A percentile compares a stretch with the other conserved stretches of the same genome.
Evolutionary conservation across 768 basidiomycete species (phyloP).

Genomic region (Lactifluus rugatus): DNA sequence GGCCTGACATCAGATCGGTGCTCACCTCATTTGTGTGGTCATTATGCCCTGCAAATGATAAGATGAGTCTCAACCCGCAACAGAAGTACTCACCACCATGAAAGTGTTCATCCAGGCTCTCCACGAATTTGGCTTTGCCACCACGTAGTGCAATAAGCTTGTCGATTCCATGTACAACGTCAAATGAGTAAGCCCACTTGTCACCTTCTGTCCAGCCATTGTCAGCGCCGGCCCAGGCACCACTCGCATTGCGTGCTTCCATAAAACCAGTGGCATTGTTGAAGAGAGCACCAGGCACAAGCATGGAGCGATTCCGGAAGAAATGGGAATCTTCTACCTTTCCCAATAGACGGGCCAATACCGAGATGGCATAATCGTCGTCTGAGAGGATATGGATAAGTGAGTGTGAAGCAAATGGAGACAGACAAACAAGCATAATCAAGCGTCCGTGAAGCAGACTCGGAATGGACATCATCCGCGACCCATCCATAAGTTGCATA

Average conservation of each 20-base stretch:
- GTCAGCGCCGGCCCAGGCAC: constrained; percentile 58
- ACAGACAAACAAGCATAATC: constrained; percentile 60
- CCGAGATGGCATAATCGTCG: not conserved
- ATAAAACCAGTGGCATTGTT: constrained; percentile 68
- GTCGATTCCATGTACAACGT: constrained; percentile 62
- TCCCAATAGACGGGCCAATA: not conserved
- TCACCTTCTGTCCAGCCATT: constrained; percentile 80
- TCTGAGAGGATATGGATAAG: not conserved
- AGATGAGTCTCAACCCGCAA: not conserved
- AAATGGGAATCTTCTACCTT: not conserved
- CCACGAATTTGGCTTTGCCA: constrained; percentile 54
- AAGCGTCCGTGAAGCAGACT: constrained; percentile 68
- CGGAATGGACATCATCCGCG: constrained; percentile 68
- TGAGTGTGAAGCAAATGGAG: not conserved
- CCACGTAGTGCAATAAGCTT: constrained; percentile 54
- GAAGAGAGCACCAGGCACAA: constrained; percentile 53
- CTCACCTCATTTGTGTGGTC: not conserved
- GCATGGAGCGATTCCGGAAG: constrained; percentile 1
- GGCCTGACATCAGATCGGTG: not conserved
- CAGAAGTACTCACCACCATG: constrained; percentile 31
- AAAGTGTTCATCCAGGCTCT: constrained; percentile 52
- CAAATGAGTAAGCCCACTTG: constrained; percentile 69
- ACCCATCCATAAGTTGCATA: constrained; percentile 67
- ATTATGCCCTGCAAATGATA: not conserved
- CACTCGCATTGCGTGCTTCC: constrained; percentile 64